Conservation (phyloP, 805 yeast species). For the Hemisphaericaspora nanyangensis region DNA sequence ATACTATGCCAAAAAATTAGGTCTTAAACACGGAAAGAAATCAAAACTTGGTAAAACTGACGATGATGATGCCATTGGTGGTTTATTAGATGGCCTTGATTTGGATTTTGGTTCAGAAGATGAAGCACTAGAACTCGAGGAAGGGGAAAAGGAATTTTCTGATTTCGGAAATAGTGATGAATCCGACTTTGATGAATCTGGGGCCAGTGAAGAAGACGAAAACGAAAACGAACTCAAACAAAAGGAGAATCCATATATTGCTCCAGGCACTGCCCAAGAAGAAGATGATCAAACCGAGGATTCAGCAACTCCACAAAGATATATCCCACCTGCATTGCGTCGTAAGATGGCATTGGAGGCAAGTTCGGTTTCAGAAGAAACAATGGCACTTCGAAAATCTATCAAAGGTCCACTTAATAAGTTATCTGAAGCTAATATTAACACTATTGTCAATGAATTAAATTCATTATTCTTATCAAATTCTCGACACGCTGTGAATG, state of each 20-base stretch:
- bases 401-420: slow-evolving; percentile 84
- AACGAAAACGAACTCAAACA: slow-evolving; percentile 5
- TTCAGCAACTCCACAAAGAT: slow-evolving; percentile 35
- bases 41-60: slow-evolving; percentile 44
- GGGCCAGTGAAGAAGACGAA: slow-evolving; percentile 9
- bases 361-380: slow-evolving; percentile 33
- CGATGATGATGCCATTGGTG: slow-evolving; percentile 77
- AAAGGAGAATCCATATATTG: slow-evolving; percentile 73
- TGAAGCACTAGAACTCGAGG: slow-evolving; percentile 12
- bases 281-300: slow-evolving; percentile 1
- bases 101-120: slow-evolving; percentile 34
- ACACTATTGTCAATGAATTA: slow-evolving; percentile 65
- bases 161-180: slow-evolving; percentile 5
- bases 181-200: slow-evolving; percentile 9
- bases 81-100: slow-evolving; percentile 75
- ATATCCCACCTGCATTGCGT: slow-evolving; percentile 87
- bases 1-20: slow-evolving; percentile 79
- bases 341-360: slow-evolving; percentile 43
- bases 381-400: slow-evolving; percentile 49
- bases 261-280: slow-evolving; percentile 36
- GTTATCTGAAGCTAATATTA: slow-evolving; percentile 82
- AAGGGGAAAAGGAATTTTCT: slow-evolving; percentile 14
- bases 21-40: slow-evolving; percentile 54
- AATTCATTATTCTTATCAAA: slow-evolving; percentile 58
- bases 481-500: slow-evolving; percentile 79